Evolutionary conservation across 768 basidiomycete species (phyloP).

Genomic region (Suillus luteus): DNA sequence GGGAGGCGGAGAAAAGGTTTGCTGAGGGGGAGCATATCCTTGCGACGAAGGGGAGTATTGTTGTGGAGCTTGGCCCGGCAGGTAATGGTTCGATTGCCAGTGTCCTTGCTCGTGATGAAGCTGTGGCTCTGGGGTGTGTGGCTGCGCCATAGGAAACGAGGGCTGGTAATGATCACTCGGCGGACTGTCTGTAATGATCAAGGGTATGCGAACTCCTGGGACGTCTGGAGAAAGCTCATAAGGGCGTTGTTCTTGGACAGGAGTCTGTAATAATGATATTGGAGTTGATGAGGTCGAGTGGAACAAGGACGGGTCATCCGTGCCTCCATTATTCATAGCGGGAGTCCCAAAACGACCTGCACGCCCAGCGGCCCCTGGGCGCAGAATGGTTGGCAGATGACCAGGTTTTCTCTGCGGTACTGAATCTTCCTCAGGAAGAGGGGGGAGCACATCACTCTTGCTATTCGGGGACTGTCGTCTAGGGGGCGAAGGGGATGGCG

Average conservation of each 20-base stretch:
- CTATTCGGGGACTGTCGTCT: slow-evolving; percentile 15
- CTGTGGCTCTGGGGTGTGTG: slow-evolving; percentile 14
- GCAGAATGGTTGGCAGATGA: slow-evolving; percentile 44
- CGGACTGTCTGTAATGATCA: slow-evolving; percentile 20
- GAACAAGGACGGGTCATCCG: slow-evolving; percentile 20
- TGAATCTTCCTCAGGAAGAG: slow-evolving; percentile 37
- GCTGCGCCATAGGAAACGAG: slow-evolving; percentile 12
- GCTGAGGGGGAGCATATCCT: slow-evolving; percentile 7
- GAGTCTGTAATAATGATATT: slow-evolving; percentile 15
- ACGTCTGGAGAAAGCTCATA: slow-evolving; percentile 2
- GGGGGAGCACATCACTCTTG: slow-evolving; percentile 40
- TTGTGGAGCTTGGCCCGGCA: slow-evolving; percentile 20
- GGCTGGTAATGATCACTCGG: slow-evolving; percentile 14
- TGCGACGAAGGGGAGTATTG: slow-evolving; percentile 12
- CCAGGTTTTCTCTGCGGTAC: slow-evolving; percentile 21
- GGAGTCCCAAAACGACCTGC: slow-evolving; percentile 18
- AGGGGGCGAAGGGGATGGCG: slow-evolving; percentile 12
- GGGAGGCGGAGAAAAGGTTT: slow-evolving; percentile 6
- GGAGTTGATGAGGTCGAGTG: slow-evolving; percentile 12
- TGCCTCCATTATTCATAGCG: slow-evolving; percentile 15
- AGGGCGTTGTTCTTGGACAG: slow-evolving; percentile 13
- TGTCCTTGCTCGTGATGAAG: slow-evolving; percentile 9
- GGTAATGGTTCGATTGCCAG: slow-evolving; percentile 1
- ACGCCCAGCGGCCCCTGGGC: slow-evolving; percentile 37
- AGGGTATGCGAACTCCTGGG: slow-evolving; percentile 18